Evolutionary conservation across 106 monocot species (phyloP).

Genomic region (Platanthera guangdongensis): DNA sequence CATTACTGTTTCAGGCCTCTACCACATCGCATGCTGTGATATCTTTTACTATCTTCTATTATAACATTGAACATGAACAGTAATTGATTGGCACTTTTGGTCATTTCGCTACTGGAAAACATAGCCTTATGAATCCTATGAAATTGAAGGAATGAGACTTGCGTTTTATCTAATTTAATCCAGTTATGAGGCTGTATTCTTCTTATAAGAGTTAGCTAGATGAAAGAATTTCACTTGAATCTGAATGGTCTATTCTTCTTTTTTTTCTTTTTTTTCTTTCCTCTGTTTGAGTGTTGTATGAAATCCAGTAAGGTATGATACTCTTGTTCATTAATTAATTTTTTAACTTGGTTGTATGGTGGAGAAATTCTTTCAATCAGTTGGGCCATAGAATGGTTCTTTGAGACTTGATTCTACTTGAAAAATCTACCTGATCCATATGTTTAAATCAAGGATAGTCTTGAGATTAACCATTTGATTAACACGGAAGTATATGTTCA

Average conservation of each 20-base stretch:
- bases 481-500: background rate
- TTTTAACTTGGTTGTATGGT: background rate
- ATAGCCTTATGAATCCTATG: too few species aligned
- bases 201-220: too few species aligned
- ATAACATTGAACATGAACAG: too few species aligned
- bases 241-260: background rate
- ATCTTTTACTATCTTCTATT: too few species aligned
- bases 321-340: background rate
- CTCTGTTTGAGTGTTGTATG: background rate
- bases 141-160: too few species aligned
- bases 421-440: background rate
- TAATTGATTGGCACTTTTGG: too few species aligned
- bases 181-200: too few species aligned
- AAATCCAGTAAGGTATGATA: background rate
- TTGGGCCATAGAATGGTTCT: background rate
- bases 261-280: background rate
- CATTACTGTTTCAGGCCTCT: too few species aligned
- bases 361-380: background rate
- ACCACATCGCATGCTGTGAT: too few species aligned
- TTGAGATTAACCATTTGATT: background rate
- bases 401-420: background rate
- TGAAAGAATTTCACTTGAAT: too few species aligned
- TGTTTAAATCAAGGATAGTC: background rate
- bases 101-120: too few species aligned
- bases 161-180: too few species aligned